Conservation (phyloP, 202 grass and related monocot species). For the Eragrostis tef region DNA sequence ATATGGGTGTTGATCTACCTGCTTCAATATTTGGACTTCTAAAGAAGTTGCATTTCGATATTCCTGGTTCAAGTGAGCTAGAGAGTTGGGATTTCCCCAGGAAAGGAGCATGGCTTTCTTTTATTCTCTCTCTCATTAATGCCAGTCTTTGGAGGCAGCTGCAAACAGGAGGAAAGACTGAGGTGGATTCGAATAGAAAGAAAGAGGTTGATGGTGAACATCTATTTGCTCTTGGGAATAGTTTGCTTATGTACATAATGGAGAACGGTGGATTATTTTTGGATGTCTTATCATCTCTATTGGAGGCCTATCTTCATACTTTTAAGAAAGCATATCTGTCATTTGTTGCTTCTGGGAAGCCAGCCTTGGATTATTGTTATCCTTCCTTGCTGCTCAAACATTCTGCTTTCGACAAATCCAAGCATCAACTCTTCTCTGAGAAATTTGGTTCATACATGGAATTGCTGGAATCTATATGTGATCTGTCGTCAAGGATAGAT, state of each 20-base stretch:
- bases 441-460: conserved; percentile 61
- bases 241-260: conserved; percentile 57
- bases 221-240: conserved; percentile 55
- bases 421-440: conserved; percentile 62
- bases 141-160: conserved; percentile 49
- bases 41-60: conserved; percentile 60
- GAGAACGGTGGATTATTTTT: conserved; percentile 52
- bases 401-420: conserved; percentile 68
- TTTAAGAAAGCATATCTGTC: conserved; percentile 65
- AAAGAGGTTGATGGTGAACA: conserved; percentile 38
- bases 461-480: conserved; percentile 64
- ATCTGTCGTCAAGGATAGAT: conserved; percentile 72
- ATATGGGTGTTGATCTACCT: conserved; percentile 54
- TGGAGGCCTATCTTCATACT: conserved; percentile 65
- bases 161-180: conserved; percentile 43
- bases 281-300: conserved; percentile 66
- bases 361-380: conserved; percentile 57
- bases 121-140: conserved; percentile 77
- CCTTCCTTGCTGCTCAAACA: conserved; percentile 77
- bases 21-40: conserved; percentile 60
- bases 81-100: conserved; percentile 75
- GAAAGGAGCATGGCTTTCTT: conserved; percentile 72
- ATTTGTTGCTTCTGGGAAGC: conserved; percentile 50
- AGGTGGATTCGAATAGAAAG: conserved; percentile 20
- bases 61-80: conserved; percentile 50